Evolutionary conservation across 495 filamentous ascomycete species (phyloP).

Genomic region (Aspergillus biplanus): DNA sequence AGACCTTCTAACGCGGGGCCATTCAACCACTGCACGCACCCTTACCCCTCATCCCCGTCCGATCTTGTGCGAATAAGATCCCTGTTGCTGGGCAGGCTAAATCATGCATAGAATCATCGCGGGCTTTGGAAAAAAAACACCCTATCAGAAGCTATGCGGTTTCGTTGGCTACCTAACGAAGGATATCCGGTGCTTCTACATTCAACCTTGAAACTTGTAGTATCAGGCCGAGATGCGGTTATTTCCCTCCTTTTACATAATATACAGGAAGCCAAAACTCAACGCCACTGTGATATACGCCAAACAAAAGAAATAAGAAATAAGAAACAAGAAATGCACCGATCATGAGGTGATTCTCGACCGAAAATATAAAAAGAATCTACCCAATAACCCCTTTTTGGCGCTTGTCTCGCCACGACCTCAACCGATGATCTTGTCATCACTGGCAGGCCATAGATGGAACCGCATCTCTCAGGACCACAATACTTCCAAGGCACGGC

Average conservation of each 20-base stretch:
- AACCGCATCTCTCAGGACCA: not conserved
- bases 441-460: not conserved
- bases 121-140: not conserved
- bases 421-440: not conserved
- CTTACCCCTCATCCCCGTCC: not conserved
- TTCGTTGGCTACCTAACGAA: not conserved
- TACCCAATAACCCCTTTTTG: constrained; percentile 4
- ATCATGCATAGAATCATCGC: constrained; percentile 2
- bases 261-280: not conserved
- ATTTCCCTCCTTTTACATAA: not conserved
- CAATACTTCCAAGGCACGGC: not conserved
- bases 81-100: not conserved
- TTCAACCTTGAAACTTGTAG: not conserved
- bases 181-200: not conserved
- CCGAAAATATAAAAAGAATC: not conserved
- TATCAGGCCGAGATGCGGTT: not conserved
- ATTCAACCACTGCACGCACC: not conserved
- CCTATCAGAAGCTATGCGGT: not conserved
- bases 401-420: constrained; percentile 9
- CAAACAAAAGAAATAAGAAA: not conserved
- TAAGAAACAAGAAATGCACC: not conserved
- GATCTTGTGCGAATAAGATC: not conserved
- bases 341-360: not conserved
- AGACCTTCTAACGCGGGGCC: not conserved
- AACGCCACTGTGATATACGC: not conserved